phyloP scores from a whole-genome alignment of 2,329 filamentous ascomycete species.

The Beauveria pseudobassiana region DNA sequence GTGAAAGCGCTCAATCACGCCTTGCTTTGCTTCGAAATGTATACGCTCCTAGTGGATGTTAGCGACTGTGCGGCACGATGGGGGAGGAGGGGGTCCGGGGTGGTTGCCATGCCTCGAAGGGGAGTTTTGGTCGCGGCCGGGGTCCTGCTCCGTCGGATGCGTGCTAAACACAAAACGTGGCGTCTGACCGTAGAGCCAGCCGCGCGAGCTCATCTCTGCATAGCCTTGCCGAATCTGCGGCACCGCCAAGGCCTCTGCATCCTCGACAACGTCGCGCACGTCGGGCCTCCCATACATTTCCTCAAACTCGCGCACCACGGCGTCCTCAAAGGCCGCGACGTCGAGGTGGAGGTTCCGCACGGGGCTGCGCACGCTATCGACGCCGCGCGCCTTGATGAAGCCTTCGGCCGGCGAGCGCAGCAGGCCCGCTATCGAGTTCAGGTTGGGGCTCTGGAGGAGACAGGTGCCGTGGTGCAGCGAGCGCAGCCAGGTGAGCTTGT shows the following conservation, averaged over 20 bases:
- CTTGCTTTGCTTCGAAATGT: slow-evolving; percentile 11
- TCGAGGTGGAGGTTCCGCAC: slow-evolving; percentile 68
- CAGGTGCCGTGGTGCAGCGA: slow-evolving; percentile 92
- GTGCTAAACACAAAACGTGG: slow-evolving; percentile 71
- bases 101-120: slow-evolving; percentile 30
- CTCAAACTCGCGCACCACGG: slow-evolving; percentile 58
- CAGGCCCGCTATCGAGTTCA: slow-evolving; percentile 60
- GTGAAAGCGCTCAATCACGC: slow-evolving; percentile 6
- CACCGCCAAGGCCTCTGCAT: slow-evolving; percentile 37
- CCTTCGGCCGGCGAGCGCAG: slow-evolving; percentile 70
- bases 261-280: slow-evolving; percentile 36
- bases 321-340: slow-evolving; percentile 38
- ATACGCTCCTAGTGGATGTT: slow-evolving; percentile 9
- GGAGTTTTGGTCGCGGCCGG: slow-evolving; percentile 43
- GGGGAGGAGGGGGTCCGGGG: no score
- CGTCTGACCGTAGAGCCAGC: slow-evolving; percentile 81
- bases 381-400: slow-evolving; percentile 74
- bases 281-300: slow-evolving; percentile 51
- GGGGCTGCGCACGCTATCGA: slow-evolving; percentile 82
- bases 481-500: slow-evolving; percentile 76
- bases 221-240: slow-evolving; percentile 37
- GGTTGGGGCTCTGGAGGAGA: slow-evolving; percentile 68
- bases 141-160: slow-evolving; percentile 50
- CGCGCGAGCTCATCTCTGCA: slow-evolving; percentile 41
- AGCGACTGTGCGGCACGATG: background rate